Evolutionary conservation across 2,329 filamentous ascomycete genomes (phyloP).

Genomic region (Stromatinia cepivora): DNA sequence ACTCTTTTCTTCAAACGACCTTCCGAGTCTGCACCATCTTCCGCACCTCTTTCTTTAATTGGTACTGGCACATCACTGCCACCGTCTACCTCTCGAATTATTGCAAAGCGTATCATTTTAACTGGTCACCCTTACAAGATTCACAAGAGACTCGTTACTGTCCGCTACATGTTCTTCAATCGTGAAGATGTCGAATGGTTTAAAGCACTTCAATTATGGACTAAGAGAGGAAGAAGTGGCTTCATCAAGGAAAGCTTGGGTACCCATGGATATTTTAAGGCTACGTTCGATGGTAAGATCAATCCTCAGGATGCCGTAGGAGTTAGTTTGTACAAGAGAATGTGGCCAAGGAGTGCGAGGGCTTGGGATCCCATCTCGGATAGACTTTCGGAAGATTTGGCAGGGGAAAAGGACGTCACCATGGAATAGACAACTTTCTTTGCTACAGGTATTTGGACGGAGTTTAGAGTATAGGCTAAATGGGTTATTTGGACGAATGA

Average conservation of each 20-base stretch:
- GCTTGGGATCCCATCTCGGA: constrained; percentile 30
- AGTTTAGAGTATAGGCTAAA: constrained; percentile 15
- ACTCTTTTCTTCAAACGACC: constrained; percentile 79
- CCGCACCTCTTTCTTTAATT: constrained; percentile 66
- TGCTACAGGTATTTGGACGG: not conserved
- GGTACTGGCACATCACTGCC: constrained; percentile 85
- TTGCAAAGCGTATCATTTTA: constrained; percentile 91
- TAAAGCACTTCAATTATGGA: constrained; percentile 95
- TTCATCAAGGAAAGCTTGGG: constrained; percentile 93
- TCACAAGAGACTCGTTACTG: constrained; percentile 94
- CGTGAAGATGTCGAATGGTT: constrained; percentile 95
- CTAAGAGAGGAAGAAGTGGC: constrained; percentile 80
- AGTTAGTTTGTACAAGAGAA: constrained; percentile 83
- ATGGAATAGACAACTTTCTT: constrained; percentile 12
- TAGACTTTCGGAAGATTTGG: not conserved
- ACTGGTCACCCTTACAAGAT: constrained; percentile 98
- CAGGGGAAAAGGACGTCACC: constrained; percentile 10
- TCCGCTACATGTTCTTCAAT: constrained; percentile 99
- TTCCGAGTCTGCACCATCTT: constrained; percentile 46
- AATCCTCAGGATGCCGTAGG: constrained; percentile 94
- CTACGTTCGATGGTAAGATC: constrained; percentile 92
- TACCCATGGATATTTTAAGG: constrained; percentile 99
- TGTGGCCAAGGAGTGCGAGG: constrained; percentile 72
- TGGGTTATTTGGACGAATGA: constrained; percentile 17
- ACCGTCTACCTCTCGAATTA: constrained; percentile 72